Conservation (phyloP, 257 asterid species). For the Capsicum rhomboideum region DNA sequence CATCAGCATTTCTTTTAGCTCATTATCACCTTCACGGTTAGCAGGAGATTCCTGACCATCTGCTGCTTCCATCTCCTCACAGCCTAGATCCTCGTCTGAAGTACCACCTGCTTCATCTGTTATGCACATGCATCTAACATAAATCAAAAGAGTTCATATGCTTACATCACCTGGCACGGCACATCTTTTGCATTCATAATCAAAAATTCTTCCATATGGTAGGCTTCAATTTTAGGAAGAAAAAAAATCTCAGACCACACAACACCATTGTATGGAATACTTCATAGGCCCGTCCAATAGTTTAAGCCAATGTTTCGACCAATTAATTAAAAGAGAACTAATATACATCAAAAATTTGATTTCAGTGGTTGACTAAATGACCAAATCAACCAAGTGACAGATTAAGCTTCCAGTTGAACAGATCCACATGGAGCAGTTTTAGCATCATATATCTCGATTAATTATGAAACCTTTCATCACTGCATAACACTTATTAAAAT, state of each 20-base stretch:
- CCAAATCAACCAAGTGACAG: not conserved
- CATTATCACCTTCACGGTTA: conserved; percentile 18
- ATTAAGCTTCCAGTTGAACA: not conserved
- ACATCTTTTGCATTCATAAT: not conserved
- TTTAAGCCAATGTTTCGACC: not conserved
- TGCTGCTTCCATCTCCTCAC: conserved; percentile 26
- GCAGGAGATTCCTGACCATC: conserved; percentile 22
- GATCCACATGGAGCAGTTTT: not conserved
- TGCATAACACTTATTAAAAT: not conserved
- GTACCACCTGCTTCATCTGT: conserved; percentile 41
- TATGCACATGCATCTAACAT: not conserved
- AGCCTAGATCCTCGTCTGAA: conserved; percentile 37
- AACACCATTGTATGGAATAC: not conserved
- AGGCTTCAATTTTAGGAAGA: not conserved
- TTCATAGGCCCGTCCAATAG: not conserved
- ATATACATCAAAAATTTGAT: not conserved
- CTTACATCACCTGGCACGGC: not conserved
- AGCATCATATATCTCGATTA: not conserved
- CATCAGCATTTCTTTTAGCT: conserved; percentile 65
- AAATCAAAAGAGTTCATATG: not conserved
- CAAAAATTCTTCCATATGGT: not conserved
- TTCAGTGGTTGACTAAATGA: not conserved
- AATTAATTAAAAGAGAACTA: not conserved
- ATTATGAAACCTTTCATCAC: not conserved
- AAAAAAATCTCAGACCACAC: not conserved